Percentiles rank a stretch among this genome's conserved stretches.
Conservation (phyloP, 306 rosid species). For the Glycine latifolia region DNA sequence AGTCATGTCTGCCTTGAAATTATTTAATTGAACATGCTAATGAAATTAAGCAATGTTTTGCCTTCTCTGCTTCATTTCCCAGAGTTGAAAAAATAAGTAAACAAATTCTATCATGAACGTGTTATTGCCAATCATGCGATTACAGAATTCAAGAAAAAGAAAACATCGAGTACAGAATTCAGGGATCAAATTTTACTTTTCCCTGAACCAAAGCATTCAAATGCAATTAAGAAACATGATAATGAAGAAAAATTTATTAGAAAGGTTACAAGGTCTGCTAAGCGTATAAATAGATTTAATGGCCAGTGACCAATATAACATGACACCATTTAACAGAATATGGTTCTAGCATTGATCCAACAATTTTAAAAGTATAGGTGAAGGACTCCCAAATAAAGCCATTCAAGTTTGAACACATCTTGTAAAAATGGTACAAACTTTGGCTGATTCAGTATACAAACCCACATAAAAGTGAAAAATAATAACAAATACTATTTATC, state of each 20-base stretch:
- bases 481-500: conserved; percentile 25
- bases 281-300: conserved; percentile 16
- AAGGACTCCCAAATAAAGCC: conserved; percentile 46
- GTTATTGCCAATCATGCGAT: neutral
- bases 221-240: neutral
- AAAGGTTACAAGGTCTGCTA: conserved; percentile 9
- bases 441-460: conserved; percentile 49
- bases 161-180: neutral
- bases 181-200: neutral
- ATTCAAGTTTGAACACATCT: conserved; percentile 50
- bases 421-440: conserved; percentile 48
- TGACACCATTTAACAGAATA: conserved; percentile 41
- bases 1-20: neutral
- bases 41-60: neutral
- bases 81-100: neutral
- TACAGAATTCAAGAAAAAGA: neutral
- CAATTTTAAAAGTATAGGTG: conserved; percentile 41
- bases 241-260: conserved; percentile 10
- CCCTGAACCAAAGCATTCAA: neutral
- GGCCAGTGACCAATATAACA: conserved; percentile 37
- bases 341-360: conserved; percentile 32
- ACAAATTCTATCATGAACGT: neutral
- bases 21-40: neutral
- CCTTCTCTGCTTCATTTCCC: neutral
- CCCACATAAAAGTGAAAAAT: conserved; percentile 34